Evolutionary conservation across 2,329 filamentous ascomycete species (phyloP).

Genomic region (Fusarium nodosum): DNA sequence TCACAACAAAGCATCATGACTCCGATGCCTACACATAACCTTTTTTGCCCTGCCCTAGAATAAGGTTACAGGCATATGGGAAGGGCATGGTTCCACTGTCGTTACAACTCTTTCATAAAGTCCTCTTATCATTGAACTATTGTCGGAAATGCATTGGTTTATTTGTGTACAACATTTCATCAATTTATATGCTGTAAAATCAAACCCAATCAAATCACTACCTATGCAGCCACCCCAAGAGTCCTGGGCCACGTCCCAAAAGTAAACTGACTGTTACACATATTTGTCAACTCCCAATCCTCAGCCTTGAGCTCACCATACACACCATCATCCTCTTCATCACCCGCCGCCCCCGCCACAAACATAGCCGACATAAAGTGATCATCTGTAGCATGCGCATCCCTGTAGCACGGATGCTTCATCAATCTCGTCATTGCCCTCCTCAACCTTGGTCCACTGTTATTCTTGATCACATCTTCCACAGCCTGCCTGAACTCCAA

Average conservation of each 20-base stretch:
- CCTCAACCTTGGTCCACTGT: slow-evolving; percentile 62
- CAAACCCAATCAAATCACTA: not conserved
- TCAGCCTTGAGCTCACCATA: slow-evolving; percentile 66
- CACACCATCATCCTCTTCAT: slow-evolving; percentile 60
- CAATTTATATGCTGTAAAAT: not conserved
- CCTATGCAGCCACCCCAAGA: slow-evolving; percentile 1
- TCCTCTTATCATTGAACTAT: no score
- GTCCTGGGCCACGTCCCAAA: slow-evolving; percentile 56
- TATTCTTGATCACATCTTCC: slow-evolving; percentile 66
- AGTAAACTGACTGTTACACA: slow-evolving; percentile 73
- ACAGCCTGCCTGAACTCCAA: slow-evolving; percentile 76
- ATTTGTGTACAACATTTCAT: not conserved
- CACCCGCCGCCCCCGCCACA: slow-evolving; percentile 69
- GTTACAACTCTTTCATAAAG: no score
- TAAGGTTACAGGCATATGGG: no score
- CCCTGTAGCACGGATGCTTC: slow-evolving; percentile 75
- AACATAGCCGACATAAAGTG: slow-evolving; percentile 77
- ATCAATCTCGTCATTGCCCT: slow-evolving; percentile 71
- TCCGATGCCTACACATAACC: no score
- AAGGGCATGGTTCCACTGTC: no score
- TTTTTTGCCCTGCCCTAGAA: no score
- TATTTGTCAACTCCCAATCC: slow-evolving; percentile 76
- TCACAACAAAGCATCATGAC: no score
- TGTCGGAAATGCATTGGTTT: no score
- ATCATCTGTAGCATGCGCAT: slow-evolving; percentile 78